A percentile compares a stretch with the other conserved stretches of the same genome.
Conservation (phyloP, 805 yeast genomes). For the Metschnikowia orientalis region DNA sequence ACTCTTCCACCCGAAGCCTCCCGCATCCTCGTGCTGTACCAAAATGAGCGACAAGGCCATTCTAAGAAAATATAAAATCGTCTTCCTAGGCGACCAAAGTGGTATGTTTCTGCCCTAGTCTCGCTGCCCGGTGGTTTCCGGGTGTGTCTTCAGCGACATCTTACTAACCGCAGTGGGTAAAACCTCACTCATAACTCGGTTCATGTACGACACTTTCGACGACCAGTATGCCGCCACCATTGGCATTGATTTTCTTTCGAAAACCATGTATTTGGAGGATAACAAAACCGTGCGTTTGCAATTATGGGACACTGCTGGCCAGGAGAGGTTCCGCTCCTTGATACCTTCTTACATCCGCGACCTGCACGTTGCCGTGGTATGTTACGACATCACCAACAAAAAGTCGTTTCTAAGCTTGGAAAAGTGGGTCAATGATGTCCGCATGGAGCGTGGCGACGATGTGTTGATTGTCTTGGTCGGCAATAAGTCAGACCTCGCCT, state of each 20-base stretch:
- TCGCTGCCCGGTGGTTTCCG: background rate
- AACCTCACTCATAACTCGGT: constrained; percentile 92
- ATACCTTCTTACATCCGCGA: constrained; percentile 96
- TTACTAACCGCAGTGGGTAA: constrained; percentile 65
- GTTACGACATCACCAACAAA: constrained; percentile 86
- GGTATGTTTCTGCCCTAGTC: constrained; percentile 36
- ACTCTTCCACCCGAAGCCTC: too few species aligned
- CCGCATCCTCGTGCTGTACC: too few species aligned
- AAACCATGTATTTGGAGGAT: constrained; percentile 77
- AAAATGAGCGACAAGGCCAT: constrained; percentile 33
- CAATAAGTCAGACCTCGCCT: constrained; percentile 79
- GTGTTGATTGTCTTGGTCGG: constrained; percentile 90
- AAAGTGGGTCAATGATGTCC: constrained; percentile 94
- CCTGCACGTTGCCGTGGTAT: constrained; percentile 94
- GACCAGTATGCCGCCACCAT: constrained; percentile 95
- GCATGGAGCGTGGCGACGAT: constrained; percentile 85
- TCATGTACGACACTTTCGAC: constrained; percentile 97
- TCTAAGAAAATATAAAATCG: constrained; percentile 76
- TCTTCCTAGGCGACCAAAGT: constrained; percentile 94
- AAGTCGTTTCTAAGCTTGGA: constrained; percentile 79
- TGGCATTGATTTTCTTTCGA: constrained; percentile 92
- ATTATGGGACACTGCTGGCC: constrained; percentile 99
- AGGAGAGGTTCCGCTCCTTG: constrained; percentile 89
- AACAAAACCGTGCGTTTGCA: constrained; percentile 86
- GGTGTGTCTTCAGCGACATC: background rate